Conservation (phyloP, 805 yeast genomes). For the Cyberlindnera maritima region DNA sequence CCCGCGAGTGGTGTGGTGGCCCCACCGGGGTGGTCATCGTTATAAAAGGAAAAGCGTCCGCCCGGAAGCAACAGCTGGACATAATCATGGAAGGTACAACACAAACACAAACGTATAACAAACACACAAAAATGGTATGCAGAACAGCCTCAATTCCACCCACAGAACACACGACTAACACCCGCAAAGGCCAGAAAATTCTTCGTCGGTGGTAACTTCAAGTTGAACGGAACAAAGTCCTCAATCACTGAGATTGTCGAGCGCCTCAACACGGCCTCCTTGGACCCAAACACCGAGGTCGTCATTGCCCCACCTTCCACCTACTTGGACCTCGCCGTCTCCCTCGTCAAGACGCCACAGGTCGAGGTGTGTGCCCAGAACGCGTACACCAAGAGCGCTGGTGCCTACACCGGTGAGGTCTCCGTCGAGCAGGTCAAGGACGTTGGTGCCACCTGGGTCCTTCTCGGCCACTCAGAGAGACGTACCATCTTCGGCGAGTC, state of each 20-base stretch:
- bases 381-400: constrained; percentile 80
- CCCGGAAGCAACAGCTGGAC: background rate
- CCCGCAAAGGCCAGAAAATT: constrained; percentile 69
- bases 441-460: constrained; percentile 89
- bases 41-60: background rate
- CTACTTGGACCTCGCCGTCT: constrained; percentile 76
- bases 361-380: constrained; percentile 90
- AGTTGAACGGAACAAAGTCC: constrained; percentile 92
- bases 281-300: constrained; percentile 82
- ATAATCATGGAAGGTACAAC: too few species aligned
- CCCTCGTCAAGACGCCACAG: constrained; percentile 62
- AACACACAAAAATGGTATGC: background rate
- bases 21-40: background rate
- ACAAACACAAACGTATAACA: too few species aligned
- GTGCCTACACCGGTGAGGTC: constrained; percentile 98
- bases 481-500: constrained; percentile 89
- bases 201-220: constrained; percentile 99
- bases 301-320: constrained; percentile 97
- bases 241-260: constrained; percentile 83
- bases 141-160: too few species aligned
- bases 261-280: constrained; percentile 71
- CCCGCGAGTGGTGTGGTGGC: background rate
- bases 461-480: constrained; percentile 98
- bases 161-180: background rate
- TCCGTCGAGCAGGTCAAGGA: constrained; percentile 88